These are phyloP conservation scores for Coemansia brasiliensis DNA, from an alignment of 192 early-diverging fungal genomes.

Conservation along the genomic window DNA sequence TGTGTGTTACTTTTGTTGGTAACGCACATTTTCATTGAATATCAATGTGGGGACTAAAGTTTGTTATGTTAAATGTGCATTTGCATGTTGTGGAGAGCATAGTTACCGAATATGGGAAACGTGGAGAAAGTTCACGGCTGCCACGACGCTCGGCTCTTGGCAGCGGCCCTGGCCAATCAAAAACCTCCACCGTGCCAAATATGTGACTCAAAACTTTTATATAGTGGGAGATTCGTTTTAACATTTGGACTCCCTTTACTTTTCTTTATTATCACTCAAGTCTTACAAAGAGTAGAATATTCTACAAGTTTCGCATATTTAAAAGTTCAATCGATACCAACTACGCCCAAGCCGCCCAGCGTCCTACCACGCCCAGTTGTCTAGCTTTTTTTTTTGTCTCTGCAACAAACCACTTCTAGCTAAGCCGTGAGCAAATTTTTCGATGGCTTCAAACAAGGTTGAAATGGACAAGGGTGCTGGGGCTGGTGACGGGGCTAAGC, in stretches of 20 bases:
- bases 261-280: slow-evolving; percentile 7
- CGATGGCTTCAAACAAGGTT: slow-evolving; percentile 12
- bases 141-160: background rate
- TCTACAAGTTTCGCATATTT: background rate
- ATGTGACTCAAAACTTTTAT: slow-evolving; percentile 1
- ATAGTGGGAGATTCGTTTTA: background rate
- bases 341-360: slow-evolving; percentile 3
- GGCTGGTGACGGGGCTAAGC: slow-evolving; percentile 33
- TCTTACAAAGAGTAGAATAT: background rate
- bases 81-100: background rate
- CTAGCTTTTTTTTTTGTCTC: background rate
- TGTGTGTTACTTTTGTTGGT: background rate
- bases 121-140: background rate
- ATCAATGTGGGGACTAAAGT: background rate
- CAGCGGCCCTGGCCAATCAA: slow-evolving; percentile 13
- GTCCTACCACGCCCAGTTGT: background rate
- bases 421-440: background rate
- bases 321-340: background rate
- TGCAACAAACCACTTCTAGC: background rate
- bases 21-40: slow-evolving; percentile 3
- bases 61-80: background rate
- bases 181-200: slow-evolving; percentile 37
- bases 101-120: background rate
- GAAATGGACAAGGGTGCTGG: slow-evolving; percentile 28
- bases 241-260: slow-evolving; percentile 7